A percentile compares a stretch with the other conserved stretches of the same genome.
Conservation (phyloP, 176 grass and related monocot species). For the Elymus sibiricus region DNA sequence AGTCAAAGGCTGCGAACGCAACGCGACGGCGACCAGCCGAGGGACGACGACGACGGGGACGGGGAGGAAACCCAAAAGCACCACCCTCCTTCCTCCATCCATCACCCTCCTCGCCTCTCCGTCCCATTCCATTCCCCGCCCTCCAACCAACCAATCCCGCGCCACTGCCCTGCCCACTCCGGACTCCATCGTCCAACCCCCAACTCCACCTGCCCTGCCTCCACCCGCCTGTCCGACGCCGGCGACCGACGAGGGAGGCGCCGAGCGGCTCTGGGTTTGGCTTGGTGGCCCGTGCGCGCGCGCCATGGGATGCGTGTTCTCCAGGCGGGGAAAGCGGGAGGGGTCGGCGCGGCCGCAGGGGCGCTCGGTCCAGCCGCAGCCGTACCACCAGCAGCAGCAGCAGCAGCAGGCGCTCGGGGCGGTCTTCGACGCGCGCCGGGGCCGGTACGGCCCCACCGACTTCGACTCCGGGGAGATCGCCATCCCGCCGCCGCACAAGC, state of each 20-base stretch:
- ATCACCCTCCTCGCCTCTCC: neutral
- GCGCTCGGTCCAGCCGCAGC: neutral
- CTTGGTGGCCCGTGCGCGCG: neutral
- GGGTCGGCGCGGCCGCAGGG: neutral
- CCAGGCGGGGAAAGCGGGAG: slow-evolving; percentile 1
- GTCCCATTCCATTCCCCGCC: neutral
- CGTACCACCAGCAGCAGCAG: neutral
- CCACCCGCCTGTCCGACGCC: neutral
- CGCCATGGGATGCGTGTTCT: slow-evolving; percentile 73
- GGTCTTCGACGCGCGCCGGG: slow-evolving; percentile 31
- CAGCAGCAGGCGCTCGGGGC: neutral
- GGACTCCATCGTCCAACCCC: neutral
- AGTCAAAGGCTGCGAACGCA: slow-evolving; percentile 51
- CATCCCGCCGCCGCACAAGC: slow-evolving; percentile 48
- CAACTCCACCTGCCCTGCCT: too few relatives aligned
- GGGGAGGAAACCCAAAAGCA: too few relatives aligned
- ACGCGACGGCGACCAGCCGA: slow-evolving; percentile 6
- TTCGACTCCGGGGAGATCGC: slow-evolving; percentile 72
- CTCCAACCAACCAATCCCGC: neutral
- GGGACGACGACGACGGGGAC: neutral
- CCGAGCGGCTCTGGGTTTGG: neutral
- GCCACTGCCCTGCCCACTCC: neutral
- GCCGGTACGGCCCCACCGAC: slow-evolving; percentile 19
- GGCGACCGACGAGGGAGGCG: neutral
- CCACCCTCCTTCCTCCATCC: neutral